Evolutionary conservation across 345 rosid genomes (phyloP).

Genomic region (Bretschneidera sinensis): DNA sequence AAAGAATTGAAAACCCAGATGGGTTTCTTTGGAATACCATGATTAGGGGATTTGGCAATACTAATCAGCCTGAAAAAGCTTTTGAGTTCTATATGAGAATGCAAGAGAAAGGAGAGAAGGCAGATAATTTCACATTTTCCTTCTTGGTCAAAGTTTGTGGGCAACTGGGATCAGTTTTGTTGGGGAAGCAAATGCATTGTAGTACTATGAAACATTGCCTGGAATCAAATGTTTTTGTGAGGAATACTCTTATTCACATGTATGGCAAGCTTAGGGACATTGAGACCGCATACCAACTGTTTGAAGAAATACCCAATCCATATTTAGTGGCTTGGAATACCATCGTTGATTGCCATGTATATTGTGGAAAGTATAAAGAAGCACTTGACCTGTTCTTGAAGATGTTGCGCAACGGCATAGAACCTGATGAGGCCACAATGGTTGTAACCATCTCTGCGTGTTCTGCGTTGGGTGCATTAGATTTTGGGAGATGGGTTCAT

Average conservation of each 20-base stretch:
- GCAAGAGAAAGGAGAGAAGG: slow-evolving; percentile 23
- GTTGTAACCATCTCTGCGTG: slow-evolving; percentile 31
- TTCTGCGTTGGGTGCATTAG: slow-evolving; percentile 30
- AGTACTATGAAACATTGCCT: slow-evolving; percentile 31
- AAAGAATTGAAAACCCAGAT: no score
- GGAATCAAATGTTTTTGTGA: slow-evolving; percentile 24
- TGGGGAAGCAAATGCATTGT: slow-evolving; percentile 42
- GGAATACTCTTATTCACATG: no score
- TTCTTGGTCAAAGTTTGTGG: slow-evolving; percentile 41
- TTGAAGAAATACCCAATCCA: no score
- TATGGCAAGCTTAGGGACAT: no score
- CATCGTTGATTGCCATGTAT: slow-evolving; percentile 24
- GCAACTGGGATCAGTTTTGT: no score
- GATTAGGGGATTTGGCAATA: slow-evolving; percentile 36
- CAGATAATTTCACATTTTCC: slow-evolving; percentile 41
- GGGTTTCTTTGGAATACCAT: slow-evolving; percentile 45
- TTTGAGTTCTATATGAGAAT: slow-evolving; percentile 25
- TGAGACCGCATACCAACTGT: no score
- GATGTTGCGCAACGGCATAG: slow-evolving; percentile 20
- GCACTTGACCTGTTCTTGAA: slow-evolving; percentile 27
- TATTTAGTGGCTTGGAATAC: no score
- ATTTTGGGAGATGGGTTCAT: slow-evolving; percentile 37
- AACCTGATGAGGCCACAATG: slow-evolving; percentile 39
- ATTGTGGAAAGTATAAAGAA: slow-evolving; percentile 16
- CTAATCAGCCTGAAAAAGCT: slow-evolving; percentile 12